Base-by-base conservation (phyloP, 768 basidiomycete species). In the Trichaptum fuscoviolaceum region DNA sequence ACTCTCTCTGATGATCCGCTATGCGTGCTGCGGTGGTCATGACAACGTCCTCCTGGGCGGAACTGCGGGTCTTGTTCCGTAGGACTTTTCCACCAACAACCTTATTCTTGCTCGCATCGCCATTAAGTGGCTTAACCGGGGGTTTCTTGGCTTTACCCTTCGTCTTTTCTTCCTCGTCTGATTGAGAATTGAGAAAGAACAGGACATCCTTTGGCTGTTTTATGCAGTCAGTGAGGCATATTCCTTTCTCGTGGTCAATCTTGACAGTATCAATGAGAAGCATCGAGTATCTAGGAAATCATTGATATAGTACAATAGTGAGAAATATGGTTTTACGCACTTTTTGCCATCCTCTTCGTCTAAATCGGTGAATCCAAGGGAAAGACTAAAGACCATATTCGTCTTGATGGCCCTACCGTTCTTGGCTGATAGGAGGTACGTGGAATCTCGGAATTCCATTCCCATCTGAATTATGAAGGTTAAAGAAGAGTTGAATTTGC, bases 381-480 rank as follows among this genome's bases (percentile, higher is more conserved):
- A 84, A 35, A 99, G 80, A 73, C 89, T 92, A 75, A 97, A 82
- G 27, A 93, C 84, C 95, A 96, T 97, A 72, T 89, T 88, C 64
- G 87, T 80, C 72, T 85, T 87, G 62, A 98, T 74, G 17, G 77
- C 78, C 10, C 90, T 87, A 7, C 78, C 78, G 71, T 93, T 96
- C 80, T 96, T 99, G 8, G 87, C 69, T 5, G 90, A 90, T 42
- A 99, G 79, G 15, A 95, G 78, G 75, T 95, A 97, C 0, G 87
- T 81, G 10, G 90, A 86, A 73, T 99, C 96, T 57, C 95, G 87
- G 79, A 96, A 98, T 75, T 99, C 96, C 74, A 98, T 87, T 7
- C 96, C 96, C 75, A 89, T 98, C 96, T 98, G 71, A 1, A 58
- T 17, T 35, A 66, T 34, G 25, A 34, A 66, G 15, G 30, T 52